Percentiles rank a stretch among this genome's conserved stretches.
Evolutionary conservation across 2,329 filamentous ascomycete species (phyloP).

Genomic region (Neocucurbitaria cava): DNA sequence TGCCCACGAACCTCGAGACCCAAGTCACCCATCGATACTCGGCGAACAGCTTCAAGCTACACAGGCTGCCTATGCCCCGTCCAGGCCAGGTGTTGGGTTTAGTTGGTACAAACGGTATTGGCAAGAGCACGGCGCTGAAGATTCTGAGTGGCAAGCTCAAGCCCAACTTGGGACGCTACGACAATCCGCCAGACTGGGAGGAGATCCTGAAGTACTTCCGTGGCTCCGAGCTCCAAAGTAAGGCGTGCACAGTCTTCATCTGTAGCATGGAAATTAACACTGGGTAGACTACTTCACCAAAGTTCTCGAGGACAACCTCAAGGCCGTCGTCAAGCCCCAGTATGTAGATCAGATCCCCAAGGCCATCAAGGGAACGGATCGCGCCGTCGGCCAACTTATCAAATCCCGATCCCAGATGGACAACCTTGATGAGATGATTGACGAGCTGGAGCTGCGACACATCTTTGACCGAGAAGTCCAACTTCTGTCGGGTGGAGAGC

Average conservation of each 20-base stretch:
- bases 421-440: constrained; percentile 81
- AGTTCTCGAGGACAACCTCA: constrained; percentile 93
- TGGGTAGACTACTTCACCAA: constrained; percentile 94
- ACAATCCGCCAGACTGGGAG: constrained; percentile 98
- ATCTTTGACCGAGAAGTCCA: constrained; percentile 92
- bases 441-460: constrained; percentile 84
- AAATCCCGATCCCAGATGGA: constrained; percentile 76
- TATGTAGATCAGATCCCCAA: constrained; percentile 98
- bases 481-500: constrained; percentile 92
- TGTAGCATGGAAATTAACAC: constrained; percentile 24
- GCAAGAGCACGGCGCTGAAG: constrained; percentile 99
- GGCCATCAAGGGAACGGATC: constrained; percentile 82
- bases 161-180: constrained; percentile 92
- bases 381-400: constrained; percentile 80
- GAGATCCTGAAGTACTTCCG: constrained; percentile 98
- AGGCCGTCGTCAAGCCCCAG: constrained; percentile 98
- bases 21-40: constrained; percentile 99
- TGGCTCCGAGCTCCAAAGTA: constrained; percentile 96
- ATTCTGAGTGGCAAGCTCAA: constrained; percentile 98
- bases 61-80: constrained; percentile 92
- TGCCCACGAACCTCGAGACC: constrained; percentile 98
- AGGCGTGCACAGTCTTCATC: constrained; percentile 41
- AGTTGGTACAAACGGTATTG: constrained; percentile 99
- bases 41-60: constrained; percentile 99
- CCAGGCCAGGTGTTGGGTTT: constrained; percentile 95